phyloP scores from a whole-genome alignment of 1,284 basidiomycete genomes.

The Austroboletus niveus region DNA sequence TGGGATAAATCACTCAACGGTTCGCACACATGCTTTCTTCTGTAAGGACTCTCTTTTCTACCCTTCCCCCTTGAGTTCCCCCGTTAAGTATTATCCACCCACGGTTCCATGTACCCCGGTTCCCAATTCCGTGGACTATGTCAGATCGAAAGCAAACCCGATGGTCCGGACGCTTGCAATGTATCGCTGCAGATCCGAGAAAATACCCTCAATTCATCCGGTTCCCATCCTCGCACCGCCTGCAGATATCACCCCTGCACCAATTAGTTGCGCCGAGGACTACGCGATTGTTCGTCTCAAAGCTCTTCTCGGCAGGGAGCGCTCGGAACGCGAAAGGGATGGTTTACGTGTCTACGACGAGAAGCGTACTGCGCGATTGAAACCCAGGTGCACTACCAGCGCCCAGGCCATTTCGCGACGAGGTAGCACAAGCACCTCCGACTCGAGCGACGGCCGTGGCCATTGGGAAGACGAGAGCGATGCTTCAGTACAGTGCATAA shows the following conservation, averaged over 20 bases:
- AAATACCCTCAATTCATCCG: conserved; percentile 12
- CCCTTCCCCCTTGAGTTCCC: conserved; percentile 7
- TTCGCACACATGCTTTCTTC: conserved; percentile 6
- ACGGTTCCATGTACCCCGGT: conserved; percentile 28
- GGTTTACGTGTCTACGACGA: conserved; percentile 26
- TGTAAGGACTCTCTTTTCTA: conserved; percentile 10
- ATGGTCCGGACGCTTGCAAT: conserved; percentile 22
- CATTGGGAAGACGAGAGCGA: conserved; percentile 22
- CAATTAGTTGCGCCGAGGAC: conserved; percentile 39
- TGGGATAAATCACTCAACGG: background rate
- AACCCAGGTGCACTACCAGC: background rate
- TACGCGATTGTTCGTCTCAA: conserved; percentile 43
- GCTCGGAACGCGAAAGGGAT: conserved; percentile 31
- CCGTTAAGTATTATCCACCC: conserved; percentile 7
- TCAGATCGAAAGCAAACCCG: conserved; percentile 23
- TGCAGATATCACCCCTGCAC: conserved; percentile 21
- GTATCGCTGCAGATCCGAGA: conserved; percentile 6
- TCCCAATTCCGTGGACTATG: conserved; percentile 25
- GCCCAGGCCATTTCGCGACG: conserved; percentile 5
- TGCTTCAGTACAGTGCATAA: background rate
- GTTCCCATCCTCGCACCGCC: conserved; percentile 60
- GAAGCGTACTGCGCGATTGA: conserved; percentile 7
- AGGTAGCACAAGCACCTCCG: conserved; percentile 9
- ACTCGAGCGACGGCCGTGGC: conserved; percentile 10
- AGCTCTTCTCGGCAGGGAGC: conserved; percentile 44